Percentiles rank a stretch among this genome's conserved stretches.
phyloP scores from a whole-genome alignment of 208 protist species.

The Tritrichomonas musculus region DNA sequence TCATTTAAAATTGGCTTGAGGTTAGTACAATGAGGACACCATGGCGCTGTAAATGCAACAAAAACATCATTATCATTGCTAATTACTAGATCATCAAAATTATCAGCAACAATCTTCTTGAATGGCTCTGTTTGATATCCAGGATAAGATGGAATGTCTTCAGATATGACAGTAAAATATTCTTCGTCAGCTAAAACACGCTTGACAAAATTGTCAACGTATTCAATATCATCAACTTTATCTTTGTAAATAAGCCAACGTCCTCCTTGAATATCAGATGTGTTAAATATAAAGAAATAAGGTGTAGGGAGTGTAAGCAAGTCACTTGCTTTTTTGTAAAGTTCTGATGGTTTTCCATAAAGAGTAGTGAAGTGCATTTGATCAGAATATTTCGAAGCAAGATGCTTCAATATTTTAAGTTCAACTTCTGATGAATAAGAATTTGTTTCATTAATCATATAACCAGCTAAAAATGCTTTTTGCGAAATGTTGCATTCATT shows the following conservation, averaged over 20 bases:
- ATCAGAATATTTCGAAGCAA: background rate
- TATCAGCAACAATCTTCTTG: background rate
- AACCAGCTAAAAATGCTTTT: background rate
- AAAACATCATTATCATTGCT: background rate
- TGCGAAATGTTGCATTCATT: background rate
- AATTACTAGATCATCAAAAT: background rate
- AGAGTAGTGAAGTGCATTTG: background rate
- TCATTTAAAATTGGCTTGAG: background rate
- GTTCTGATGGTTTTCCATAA: background rate
- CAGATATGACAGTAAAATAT: too few relatives aligned
- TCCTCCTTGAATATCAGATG: background rate
- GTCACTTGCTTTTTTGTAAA: background rate
- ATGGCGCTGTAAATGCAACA: background rate
- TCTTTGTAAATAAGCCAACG: background rate
- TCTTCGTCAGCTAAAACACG: too few relatives aligned
- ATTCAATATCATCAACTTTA: background rate
- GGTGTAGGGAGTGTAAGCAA: background rate
- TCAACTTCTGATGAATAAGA: background rate
- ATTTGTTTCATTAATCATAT: background rate
- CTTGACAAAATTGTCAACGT: background rate
- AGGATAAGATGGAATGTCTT: too few relatives aligned
- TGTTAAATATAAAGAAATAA: conserved; percentile 9
- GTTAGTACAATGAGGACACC: background rate
- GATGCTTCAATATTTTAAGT: background rate
- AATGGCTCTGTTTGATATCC: background rate